Conservation (phyloP, 2,329 filamentous ascomycete species). For the Rhytidhysteron rufulum region DNA sequence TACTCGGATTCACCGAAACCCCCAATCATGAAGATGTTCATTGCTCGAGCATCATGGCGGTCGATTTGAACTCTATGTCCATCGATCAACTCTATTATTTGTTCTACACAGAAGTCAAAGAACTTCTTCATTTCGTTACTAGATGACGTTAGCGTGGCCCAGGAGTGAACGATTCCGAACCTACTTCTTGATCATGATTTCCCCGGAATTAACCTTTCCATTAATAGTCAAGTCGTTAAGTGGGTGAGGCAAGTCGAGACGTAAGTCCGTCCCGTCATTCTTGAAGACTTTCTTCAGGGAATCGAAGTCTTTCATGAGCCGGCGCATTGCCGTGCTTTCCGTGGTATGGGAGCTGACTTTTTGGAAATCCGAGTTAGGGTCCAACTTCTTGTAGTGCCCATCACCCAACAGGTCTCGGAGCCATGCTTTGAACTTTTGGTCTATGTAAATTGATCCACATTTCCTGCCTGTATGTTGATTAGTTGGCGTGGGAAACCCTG, state of each 20-base stretch:
- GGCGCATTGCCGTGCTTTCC: constrained; percentile 16
- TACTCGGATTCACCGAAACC: constrained; percentile 16
- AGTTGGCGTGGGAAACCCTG: neutral
- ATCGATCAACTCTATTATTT: constrained; percentile 16
- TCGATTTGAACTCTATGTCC: constrained; percentile 18
- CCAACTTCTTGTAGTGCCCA: constrained; percentile 14
- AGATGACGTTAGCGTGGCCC: too few relatives aligned
- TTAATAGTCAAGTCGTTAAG: constrained; percentile 11
- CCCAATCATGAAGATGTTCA: constrained; percentile 17
- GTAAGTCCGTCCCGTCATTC: constrained; percentile 9
- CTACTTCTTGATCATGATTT: constrained; percentile 15
- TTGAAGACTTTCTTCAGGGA: constrained; percentile 14
- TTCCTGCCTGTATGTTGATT: constrained; percentile 10
- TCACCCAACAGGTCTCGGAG: constrained; percentile 15
- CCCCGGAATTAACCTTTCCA: constrained; percentile 13
- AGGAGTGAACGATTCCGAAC: too few relatives aligned
- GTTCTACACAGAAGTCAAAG: constrained; percentile 18
- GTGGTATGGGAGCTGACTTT: constrained; percentile 8
- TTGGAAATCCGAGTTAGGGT: constrained; percentile 11
- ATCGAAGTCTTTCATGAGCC: constrained; percentile 18
- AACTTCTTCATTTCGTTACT: constrained; percentile 18
- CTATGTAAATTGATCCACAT: constrained; percentile 23
- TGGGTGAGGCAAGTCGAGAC: constrained; percentile 16
- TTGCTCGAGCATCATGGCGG: constrained; percentile 7
- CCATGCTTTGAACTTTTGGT: constrained; percentile 21